Percentiles rank a stretch among this genome's conserved stretches.
Evolutionary conservation across 192 early-diverging fungal species (phyloP).

Genomic region (Coemansia asiatica): DNA sequence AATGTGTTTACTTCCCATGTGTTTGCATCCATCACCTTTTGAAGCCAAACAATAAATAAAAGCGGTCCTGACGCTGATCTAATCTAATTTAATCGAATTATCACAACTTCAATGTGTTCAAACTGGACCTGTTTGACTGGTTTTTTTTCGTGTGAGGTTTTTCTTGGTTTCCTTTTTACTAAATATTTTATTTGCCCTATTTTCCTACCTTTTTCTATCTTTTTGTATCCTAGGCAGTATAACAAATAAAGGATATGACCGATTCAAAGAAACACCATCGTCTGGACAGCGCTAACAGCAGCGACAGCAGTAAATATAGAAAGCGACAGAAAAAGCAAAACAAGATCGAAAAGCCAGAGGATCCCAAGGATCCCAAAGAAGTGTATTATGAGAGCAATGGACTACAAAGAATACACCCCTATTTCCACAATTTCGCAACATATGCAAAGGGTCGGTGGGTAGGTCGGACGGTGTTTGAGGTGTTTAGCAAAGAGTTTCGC

Average conservation of each 20-base stretch:
- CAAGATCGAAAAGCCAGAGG: not conserved
- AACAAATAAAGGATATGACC: no score
- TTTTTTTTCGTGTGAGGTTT: no score
- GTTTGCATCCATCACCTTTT: no score
- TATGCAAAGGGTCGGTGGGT: slow-evolving; percentile 92
- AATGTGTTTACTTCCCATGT: no score
- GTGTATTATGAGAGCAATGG: slow-evolving; percentile 36
- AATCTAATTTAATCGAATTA: no score
- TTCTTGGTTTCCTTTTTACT: no score
- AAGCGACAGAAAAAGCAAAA: slow-evolving; percentile 2
- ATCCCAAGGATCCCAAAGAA: slow-evolving; percentile 4
- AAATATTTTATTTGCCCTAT: no score
- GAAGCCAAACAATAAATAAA: no score
- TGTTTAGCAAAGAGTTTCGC: slow-evolving; percentile 86
- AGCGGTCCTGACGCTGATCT: not conserved
- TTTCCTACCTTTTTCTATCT: no score
- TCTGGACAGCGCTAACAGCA: not conserved
- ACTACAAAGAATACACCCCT: slow-evolving; percentile 68
- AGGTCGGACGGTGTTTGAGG: slow-evolving; percentile 68
- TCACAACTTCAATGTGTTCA: no score
- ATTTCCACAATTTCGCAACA: slow-evolving; percentile 76
- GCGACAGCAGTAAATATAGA: slow-evolving; percentile 14
- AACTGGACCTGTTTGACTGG: no score
- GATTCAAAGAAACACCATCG: slow-evolving; percentile 19
- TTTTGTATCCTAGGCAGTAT: no score